Evolutionary conservation across 2,329 filamentous ascomycete genomes (phyloP).

Genomic region (Coniochaeta sp.): DNA sequence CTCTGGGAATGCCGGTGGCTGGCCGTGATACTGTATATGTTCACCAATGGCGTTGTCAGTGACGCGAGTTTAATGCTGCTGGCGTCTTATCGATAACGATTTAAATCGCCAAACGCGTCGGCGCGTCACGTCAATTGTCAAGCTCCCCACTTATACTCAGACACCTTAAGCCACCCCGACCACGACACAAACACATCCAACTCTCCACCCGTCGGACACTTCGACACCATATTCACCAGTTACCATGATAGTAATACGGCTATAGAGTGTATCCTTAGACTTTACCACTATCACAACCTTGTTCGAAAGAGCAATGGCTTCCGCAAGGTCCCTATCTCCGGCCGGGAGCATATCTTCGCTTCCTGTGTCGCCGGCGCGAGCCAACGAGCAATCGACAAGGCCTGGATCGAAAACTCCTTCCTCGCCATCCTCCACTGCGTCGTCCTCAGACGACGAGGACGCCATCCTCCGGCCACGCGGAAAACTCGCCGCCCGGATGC

Average conservation of each 20-base stretch:
- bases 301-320: slow-evolving; percentile 34
- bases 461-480: slow-evolving; percentile 51
- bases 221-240: neutral
- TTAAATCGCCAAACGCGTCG: slow-evolving; percentile 1
- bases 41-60: neutral
- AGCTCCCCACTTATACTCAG: neutral
- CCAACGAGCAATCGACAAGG: too few species aligned
- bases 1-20: neutral
- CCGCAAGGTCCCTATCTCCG: slow-evolving; percentile 38
- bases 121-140: neutral
- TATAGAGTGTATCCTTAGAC: neutral
- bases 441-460: slow-evolving; percentile 27
- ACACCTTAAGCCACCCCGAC: neutral
- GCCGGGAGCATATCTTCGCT: slow-evolving; percentile 29
- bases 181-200: neutral
- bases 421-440: neutral
- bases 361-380: slow-evolving; percentile 18
- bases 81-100: neutral
- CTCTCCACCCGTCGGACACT: neutral
- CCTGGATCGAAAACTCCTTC: neutral
- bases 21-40: too few species aligned
- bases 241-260: neutral
- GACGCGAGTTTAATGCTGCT: neutral
- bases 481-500: slow-evolving; percentile 58
- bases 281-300: neutral